Percentiles rank a stretch among this genome's conserved stretches.
These are phyloP conservation scores for Lachancea fermentati DNA, from an alignment of 805 yeast species.

Conservation along the genomic window DNA sequence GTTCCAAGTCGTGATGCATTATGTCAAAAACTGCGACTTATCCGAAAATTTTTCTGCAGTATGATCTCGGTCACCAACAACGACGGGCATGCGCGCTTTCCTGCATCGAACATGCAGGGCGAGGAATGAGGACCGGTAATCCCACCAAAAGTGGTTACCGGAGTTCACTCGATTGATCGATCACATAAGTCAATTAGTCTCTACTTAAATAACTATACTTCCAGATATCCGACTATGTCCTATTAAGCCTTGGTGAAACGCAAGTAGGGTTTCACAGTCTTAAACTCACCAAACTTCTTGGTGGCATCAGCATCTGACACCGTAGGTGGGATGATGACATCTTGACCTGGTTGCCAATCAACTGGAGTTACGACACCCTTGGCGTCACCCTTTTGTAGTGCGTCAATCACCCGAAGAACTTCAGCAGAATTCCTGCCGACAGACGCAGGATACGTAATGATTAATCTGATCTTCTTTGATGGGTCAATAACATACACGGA, in stretches of 20 bases:
- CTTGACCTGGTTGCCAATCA: conserved; percentile 86
- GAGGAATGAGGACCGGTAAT: too few species aligned
- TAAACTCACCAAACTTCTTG: conserved; percentile 80
- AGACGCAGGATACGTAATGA: conserved; percentile 86
- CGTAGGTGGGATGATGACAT: conserved; percentile 86
- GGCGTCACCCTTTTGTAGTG: conserved; percentile 79
- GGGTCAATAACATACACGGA: conserved; percentile 92
- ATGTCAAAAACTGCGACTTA: background rate
- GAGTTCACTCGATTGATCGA: too few species aligned
- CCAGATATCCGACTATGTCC: background rate
- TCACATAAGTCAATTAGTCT: too few species aligned
- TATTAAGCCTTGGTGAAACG: conserved; percentile 51
- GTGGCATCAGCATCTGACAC: conserved; percentile 74
- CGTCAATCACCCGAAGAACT: conserved; percentile 84
- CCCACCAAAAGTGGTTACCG: too few species aligned
- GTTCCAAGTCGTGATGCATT: background rate
- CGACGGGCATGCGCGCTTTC: too few species aligned
- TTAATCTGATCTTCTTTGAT: conserved; percentile 77
- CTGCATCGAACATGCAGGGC: too few species aligned
- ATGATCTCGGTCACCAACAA: too few species aligned
- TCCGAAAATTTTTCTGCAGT: background rate
- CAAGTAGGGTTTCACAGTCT: conserved; percentile 84
- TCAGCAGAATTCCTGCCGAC: conserved; percentile 93
- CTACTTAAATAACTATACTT: background rate
- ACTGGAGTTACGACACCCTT: conserved; percentile 85